Evolutionary conservation across 768 basidiomycete species (phyloP).

Genomic region (Grammothele lineata): DNA sequence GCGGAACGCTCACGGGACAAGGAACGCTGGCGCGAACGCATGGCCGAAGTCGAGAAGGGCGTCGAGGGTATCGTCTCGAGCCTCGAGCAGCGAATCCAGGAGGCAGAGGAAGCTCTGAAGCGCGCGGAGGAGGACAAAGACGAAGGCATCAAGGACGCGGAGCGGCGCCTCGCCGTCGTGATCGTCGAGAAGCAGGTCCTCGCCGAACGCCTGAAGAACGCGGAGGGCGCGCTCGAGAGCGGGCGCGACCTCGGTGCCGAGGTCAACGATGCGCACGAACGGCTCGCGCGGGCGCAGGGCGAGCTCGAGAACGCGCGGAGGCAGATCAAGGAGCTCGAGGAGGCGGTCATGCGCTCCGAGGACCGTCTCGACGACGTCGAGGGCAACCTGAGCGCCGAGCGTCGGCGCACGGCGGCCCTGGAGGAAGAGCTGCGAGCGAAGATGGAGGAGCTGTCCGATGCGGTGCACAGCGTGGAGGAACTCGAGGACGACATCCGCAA

Average conservation of each 20-base stretch:
- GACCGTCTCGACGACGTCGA: slow-evolving; percentile 52
- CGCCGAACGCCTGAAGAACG: slow-evolving; percentile 56
- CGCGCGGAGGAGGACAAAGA: slow-evolving; percentile 38
- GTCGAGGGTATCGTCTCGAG: slow-evolving; percentile 64
- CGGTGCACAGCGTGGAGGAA: slow-evolving; percentile 18
- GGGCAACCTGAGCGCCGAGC: slow-evolving; percentile 52
- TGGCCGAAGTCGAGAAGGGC: slow-evolving; percentile 66
- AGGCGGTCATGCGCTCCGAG: slow-evolving; percentile 51
- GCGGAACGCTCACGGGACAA: slow-evolving; percentile 61
- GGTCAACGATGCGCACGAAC: slow-evolving; percentile 60
- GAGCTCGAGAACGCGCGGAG: slow-evolving; percentile 58
- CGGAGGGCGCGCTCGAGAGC: slow-evolving; percentile 58
- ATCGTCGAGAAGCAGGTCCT: slow-evolving; percentile 53
- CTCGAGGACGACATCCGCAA: slow-evolving; percentile 31
- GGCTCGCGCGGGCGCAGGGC: slow-evolving; percentile 47
- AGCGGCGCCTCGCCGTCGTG: slow-evolving; percentile 40
- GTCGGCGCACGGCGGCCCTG: slow-evolving; percentile 34
- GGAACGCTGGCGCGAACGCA: slow-evolving; percentile 65
- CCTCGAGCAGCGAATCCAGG: slow-evolving; percentile 51
- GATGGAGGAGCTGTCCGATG: slow-evolving; percentile 21
- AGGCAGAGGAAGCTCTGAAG: slow-evolving; percentile 45
- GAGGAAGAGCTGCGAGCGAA: slow-evolving; percentile 37
- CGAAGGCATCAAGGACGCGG: slow-evolving; percentile 40
- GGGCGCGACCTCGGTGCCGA: slow-evolving; percentile 68
- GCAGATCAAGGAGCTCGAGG: slow-evolving; percentile 59